Base-by-base conservation (phyloP, 805 yeast species). In the Babjeviella inositovora region DNA sequence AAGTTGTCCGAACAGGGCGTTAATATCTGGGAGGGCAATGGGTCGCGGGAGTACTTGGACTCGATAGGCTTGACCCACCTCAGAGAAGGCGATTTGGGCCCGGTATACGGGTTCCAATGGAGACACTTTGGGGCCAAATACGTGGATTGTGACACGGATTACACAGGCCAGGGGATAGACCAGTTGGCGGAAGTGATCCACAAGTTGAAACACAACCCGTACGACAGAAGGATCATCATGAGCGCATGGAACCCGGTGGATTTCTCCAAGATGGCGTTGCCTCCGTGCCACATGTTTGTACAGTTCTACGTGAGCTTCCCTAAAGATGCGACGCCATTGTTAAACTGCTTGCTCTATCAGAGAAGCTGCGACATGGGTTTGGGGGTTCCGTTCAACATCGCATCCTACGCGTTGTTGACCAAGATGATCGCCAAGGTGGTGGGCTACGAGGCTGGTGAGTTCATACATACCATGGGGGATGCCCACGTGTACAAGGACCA, bases 201-300 rank as follows among this genome's bases (percentile, higher is more conserved):
- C 22, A 80, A 75, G 32, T 54, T 90, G 33, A 82, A 75, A 38
- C 77, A 68, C 5, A 84, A 80, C 39, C 99, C 99, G 3, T 81
- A 80, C 40, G 97, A 90, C 46, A 66, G 99, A 41, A 62, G 99
- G 46, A 82, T 90, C 37, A 82, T 90, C 28, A 53, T 90, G 66
- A 74, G 92, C 21, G 98, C 99, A 1, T 90, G 99, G 99, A 90
- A 90, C 41, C 98, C 99, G 4, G 85, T 94, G 2, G 99, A 85
- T 38, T 80, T 87, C 42, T 62, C 69, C 24, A 59, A 70, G 32
- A 90, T 90, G 99, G 99, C 99, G 0, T 59, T 90, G 25, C 99
- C 99, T 8, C 99, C 99, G 14, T 90, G 99, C 41, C 99, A 90
- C 47, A 92, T 90, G 13, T 80, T 90, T 42, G 73, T 93, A 26